These are phyloP conservation scores for Verruconis gallopava DNA, from an alignment of 2,329 filamentous ascomycete species.

Conservation along the genomic window DNA sequence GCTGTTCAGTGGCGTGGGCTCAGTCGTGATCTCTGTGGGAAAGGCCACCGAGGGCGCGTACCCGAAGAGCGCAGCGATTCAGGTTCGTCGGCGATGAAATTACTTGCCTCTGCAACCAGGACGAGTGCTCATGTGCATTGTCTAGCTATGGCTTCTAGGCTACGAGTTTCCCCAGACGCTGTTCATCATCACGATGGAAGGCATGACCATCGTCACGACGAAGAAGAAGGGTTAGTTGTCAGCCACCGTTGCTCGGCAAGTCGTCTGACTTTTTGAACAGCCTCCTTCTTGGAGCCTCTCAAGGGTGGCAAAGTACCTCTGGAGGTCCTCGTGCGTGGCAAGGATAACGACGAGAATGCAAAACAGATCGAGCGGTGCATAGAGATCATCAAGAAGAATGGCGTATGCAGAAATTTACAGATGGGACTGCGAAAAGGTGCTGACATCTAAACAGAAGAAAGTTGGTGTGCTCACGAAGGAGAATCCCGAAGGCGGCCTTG, in stretches of 20 bases:
- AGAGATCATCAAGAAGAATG: slow-evolving; percentile 75
- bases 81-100: slow-evolving; percentile 51
- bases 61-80: slow-evolving; percentile 92
- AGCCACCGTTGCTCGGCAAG: no score
- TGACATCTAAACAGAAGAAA: slow-evolving; percentile 52
- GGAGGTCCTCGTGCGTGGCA: slow-evolving; percentile 82
- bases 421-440: not conserved
- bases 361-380: slow-evolving; percentile 77
- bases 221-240: slow-evolving; percentile 87
- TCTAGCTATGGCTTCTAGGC: slow-evolving; percentile 90
- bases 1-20: slow-evolving; percentile 73
- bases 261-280: slow-evolving; percentile 41
- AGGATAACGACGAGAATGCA: slow-evolving; percentile 81
- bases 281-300: slow-evolving; percentile 82
- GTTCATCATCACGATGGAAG: slow-evolving; percentile 80
- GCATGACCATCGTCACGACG: slow-evolving; percentile 85
- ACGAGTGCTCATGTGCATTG: slow-evolving; percentile 11
- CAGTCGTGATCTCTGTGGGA: slow-evolving; percentile 83
- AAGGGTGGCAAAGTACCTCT: slow-evolving; percentile 87
- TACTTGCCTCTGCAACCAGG: not conserved
- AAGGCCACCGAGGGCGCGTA: slow-evolving; percentile 86
- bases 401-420: slow-evolving; percentile 44
- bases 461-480: slow-evolving; percentile 80
- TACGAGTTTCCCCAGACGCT: slow-evolving; percentile 97
- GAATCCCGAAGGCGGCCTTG: slow-evolving; percentile 71